phyloP scores from a whole-genome alignment of 148 eudicot genomes.

The Bassia scoparia region DNA sequence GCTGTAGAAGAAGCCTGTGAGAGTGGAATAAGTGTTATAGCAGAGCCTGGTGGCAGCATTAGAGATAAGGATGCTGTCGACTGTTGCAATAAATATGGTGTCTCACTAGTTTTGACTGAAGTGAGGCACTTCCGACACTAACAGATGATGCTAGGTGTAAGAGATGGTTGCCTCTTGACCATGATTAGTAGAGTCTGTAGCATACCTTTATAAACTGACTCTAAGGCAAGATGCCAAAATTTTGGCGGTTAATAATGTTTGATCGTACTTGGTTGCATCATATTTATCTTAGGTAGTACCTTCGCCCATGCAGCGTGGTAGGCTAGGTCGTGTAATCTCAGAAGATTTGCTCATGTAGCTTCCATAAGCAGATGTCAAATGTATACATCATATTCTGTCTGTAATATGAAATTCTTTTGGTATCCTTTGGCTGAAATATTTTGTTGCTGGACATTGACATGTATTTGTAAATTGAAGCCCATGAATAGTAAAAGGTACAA shows the following conservation, averaged over 20 bases:
- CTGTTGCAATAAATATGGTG: slow-evolving; percentile 88
- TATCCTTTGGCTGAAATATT: no score
- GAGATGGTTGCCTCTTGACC: not conserved
- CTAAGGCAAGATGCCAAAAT: slow-evolving; percentile 7
- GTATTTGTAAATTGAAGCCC: no score
- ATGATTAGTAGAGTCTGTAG: not conserved
- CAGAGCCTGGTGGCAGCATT: slow-evolving; percentile 91
- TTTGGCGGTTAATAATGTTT: slow-evolving; percentile 13
- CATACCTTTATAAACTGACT: not conserved
- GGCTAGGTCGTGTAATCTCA: no score
- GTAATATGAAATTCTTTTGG: no score
- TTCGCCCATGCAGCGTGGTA: no score
- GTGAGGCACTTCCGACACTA: slow-evolving; percentile 90
- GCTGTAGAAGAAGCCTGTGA: slow-evolving; percentile 95
- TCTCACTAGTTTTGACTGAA: slow-evolving; percentile 67
- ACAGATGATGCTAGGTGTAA: slow-evolving; percentile 13
- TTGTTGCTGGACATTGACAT: no score
- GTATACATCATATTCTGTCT: no score
- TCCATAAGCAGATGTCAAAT: no score
- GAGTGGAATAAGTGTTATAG: slow-evolving; percentile 69
- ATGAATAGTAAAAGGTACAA: no score
- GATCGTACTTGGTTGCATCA: not conserved
- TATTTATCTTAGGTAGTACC: no score
- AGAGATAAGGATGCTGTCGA: slow-evolving; percentile 82
- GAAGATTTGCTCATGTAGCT: no score